A percentile compares a stretch with the other conserved stretches of the same genome.
Evolutionary conservation across 225 moss, liverwort and hornwort species (phyloP).

Genomic region (Bryum argenteum): DNA sequence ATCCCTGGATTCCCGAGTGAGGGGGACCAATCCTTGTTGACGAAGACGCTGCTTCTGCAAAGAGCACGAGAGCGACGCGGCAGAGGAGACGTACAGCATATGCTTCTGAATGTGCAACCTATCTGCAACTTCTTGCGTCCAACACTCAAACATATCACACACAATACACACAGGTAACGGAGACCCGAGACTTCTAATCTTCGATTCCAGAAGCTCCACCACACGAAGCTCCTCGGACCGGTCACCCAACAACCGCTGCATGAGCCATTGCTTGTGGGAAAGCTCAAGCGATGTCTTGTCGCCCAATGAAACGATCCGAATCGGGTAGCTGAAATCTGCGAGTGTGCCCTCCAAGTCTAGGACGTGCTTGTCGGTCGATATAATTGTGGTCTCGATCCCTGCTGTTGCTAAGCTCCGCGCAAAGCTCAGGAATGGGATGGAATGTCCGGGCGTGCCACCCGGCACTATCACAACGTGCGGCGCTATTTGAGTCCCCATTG

Average conservation of each 20-base stretch:
- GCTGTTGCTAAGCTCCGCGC: conserved; percentile 9
- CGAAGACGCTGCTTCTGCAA: conserved; percentile 20
- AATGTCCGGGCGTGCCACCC: neutral
- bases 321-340: conserved; percentile 34
- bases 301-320: conserved; percentile 26
- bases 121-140: conserved; percentile 45
- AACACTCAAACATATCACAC: conserved; percentile 44
- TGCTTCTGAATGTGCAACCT: conserved; percentile 38
- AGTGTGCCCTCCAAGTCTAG: conserved; percentile 22
- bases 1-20: conserved; percentile 30
- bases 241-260: neutral
- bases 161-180: conserved; percentile 35
- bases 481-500: neutral
- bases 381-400: conserved; percentile 29
- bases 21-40: conserved; percentile 16
- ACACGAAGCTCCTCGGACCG: conserved; percentile 10
- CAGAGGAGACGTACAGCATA: conserved; percentile 32
- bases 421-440: conserved; percentile 14
- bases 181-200: conserved; percentile 15
- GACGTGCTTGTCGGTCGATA: conserved; percentile 31
- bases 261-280: neutral
- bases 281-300: conserved; percentile 26
- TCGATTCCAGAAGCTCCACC: conserved; percentile 10
- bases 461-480: conserved; percentile 17
- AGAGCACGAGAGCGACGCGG: conserved; percentile 12